Evolutionary conservation across 192 early-diverging fungal genomes (phyloP).

Genomic region (Linnemannia exigua): DNA sequence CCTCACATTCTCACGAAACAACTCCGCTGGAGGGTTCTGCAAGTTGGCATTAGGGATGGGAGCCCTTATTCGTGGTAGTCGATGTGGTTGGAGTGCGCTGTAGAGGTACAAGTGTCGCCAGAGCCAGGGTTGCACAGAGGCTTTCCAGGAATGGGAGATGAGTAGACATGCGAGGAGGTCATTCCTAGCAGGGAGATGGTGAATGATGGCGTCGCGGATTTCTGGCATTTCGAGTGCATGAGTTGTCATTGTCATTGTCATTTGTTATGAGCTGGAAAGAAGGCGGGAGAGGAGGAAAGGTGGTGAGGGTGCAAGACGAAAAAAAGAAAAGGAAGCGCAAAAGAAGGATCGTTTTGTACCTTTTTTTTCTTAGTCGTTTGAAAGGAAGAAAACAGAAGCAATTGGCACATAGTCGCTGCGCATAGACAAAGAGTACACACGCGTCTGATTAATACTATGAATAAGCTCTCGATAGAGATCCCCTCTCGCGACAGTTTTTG

Average conservation of each 20-base stretch:
- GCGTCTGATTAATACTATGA: too few relatives aligned
- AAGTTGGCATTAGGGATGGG: not conserved
- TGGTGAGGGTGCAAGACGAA: not conserved
- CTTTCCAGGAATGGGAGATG: not conserved
- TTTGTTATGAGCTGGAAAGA: too few relatives aligned
- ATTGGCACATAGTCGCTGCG: too few relatives aligned
- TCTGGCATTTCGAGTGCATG: constrained; percentile 5
- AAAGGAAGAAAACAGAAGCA: not conserved
- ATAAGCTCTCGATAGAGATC: too few relatives aligned
- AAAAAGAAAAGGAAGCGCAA: not conserved
- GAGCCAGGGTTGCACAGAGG: not conserved
- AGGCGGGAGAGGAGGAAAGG: not conserved
- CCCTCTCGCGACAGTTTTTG: too few relatives aligned
- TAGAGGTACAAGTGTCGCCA: not conserved
- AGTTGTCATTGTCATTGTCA: not conserved
- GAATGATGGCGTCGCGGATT: not conserved
- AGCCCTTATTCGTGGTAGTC: not conserved
- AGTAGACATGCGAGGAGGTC: not conserved
- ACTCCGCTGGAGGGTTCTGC: not conserved
- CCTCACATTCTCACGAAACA: not conserved
- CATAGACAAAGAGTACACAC: too few relatives aligned
- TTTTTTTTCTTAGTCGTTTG: not conserved
- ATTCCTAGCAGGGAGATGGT: not conserved
- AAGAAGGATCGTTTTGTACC: not conserved
- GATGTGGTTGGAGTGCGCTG: not conserved